Evolutionary conservation across 257 asterid genomes (phyloP).

Genomic region (Solanum neorickii): DNA sequence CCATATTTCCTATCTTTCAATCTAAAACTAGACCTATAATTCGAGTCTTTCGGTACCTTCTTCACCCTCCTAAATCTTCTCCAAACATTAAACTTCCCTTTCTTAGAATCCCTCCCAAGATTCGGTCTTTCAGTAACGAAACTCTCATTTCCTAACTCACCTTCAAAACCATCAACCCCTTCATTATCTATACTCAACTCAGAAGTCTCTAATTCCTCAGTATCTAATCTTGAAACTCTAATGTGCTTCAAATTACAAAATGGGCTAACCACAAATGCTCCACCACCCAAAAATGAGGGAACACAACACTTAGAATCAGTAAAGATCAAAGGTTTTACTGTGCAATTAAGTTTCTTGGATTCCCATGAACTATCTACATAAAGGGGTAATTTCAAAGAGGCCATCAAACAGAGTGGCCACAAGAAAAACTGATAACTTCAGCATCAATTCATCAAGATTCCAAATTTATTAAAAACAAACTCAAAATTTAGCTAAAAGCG

Average conservation of each 20-base stretch:
- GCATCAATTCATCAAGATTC: neutral
- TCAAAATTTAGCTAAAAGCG: neutral
- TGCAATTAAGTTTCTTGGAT: conserved; percentile 18
- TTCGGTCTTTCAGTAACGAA: conserved; percentile 14
- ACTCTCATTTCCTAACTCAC: conserved; percentile 20
- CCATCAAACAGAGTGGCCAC: conserved; percentile 24
- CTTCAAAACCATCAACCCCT: neutral
- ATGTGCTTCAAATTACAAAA: conserved; percentile 30
- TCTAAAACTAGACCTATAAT: conserved; percentile 7
- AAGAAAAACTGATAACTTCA: neutral
- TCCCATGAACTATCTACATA: conserved; percentile 40
- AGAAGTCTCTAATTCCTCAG: conserved; percentile 23
- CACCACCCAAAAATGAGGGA: conserved; percentile 36
- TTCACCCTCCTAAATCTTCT: conserved; percentile 29
- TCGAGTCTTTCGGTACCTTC: conserved; percentile 9
- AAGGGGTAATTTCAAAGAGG: conserved; percentile 47
- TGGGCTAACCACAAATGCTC: conserved; percentile 33
- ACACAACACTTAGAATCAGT: conserved; percentile 14
- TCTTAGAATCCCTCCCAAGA: conserved; percentile 8
- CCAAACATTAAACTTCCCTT: conserved; percentile 35
- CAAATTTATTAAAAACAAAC: neutral
- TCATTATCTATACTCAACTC: conserved; percentile 16
- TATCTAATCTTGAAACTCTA: conserved; percentile 42
- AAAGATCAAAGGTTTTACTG: conserved; percentile 22
- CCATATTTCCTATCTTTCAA: conserved; percentile 1